Evolutionary conservation across 495 filamentous ascomycete genomes (phyloP).

Genomic region (Zalerion maritima): DNA sequence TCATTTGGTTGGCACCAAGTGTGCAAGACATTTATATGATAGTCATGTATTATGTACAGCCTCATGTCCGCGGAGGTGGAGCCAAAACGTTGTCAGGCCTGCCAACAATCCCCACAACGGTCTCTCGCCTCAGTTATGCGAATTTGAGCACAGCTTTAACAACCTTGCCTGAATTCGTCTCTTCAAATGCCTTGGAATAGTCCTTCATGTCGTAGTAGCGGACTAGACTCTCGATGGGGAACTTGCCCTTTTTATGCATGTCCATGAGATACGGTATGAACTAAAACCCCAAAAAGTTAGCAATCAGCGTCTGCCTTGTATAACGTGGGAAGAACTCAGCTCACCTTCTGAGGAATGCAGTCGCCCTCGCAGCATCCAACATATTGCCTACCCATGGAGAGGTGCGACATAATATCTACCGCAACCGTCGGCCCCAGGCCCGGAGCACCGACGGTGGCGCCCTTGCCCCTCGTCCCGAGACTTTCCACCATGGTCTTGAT

Average conservation of each 20-base stretch:
- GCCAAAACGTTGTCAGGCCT: no score
- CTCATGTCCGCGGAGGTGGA: no score
- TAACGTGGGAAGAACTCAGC: constrained; percentile 1
- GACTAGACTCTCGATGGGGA: constrained; percentile 26
- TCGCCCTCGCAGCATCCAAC: constrained; percentile 12
- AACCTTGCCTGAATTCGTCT: constrained; percentile 11
- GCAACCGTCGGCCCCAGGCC: constrained; percentile 18
- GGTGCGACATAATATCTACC: constrained; percentile 13
- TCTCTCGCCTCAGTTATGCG: no score
- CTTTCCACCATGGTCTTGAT: constrained; percentile 19
- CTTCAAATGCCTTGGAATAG: constrained; percentile 12
- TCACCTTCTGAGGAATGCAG: no score
- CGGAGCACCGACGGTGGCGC: constrained; percentile 30
- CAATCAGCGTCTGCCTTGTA: constrained; percentile 9
- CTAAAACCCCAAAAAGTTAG: constrained; percentile 17
- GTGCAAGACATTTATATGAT: no score
- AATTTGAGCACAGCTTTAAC: no score
- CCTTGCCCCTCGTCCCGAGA: constrained; percentile 20
- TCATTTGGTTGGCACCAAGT: no score
- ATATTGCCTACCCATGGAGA: constrained; percentile 16
- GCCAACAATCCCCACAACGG: no score
- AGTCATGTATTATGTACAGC: no score
- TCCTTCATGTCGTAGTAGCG: constrained; percentile 16
- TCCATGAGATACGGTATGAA: constrained; percentile 23
- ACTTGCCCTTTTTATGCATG: constrained; percentile 25